phyloP scores from a whole-genome alignment of 1,139 yeast species.

The Pichia norvegensis region DNA sequence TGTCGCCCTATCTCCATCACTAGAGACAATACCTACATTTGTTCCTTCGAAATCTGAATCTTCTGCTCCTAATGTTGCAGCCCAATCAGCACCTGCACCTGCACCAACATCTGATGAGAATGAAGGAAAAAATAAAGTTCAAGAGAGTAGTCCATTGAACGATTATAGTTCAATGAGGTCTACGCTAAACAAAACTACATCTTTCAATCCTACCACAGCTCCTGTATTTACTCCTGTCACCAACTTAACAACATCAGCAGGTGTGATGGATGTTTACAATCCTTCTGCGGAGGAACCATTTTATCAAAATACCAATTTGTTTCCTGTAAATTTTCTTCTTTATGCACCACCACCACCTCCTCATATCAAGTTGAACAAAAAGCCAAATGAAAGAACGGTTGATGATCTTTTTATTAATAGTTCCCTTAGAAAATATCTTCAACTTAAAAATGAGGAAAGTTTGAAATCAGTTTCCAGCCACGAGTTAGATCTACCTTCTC shows the following conservation, averaged over 20 bases:
- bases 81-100: constrained; percentile 4
- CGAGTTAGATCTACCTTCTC: constrained; percentile 59
- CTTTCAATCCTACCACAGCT: constrained; percentile 25
- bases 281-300: constrained; percentile 22
- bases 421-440: constrained; percentile 63
- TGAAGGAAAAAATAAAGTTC: not conserved
- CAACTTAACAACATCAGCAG: constrained; percentile 1
- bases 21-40: constrained; percentile 50
- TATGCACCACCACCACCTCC: constrained; percentile 91
- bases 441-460: constrained; percentile 72
- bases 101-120: not conserved
- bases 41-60: constrained; percentile 33
- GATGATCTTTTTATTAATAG: constrained; percentile 66
- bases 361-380: constrained; percentile 49
- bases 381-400: constrained; percentile 63
- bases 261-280: constrained; percentile 1
- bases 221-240: constrained; percentile 30
- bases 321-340: constrained; percentile 76
- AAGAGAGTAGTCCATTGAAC: constrained; percentile 1
- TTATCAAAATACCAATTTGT: constrained; percentile 30
- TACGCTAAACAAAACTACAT: constrained; percentile 3
- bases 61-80: not conserved
- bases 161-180: constrained; percentile 10
- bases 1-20: constrained; percentile 44
- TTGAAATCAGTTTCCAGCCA: constrained; percentile 50